phyloP scores from a whole-genome alignment of 345 rosid species.

The Corymbia maculata region DNA sequence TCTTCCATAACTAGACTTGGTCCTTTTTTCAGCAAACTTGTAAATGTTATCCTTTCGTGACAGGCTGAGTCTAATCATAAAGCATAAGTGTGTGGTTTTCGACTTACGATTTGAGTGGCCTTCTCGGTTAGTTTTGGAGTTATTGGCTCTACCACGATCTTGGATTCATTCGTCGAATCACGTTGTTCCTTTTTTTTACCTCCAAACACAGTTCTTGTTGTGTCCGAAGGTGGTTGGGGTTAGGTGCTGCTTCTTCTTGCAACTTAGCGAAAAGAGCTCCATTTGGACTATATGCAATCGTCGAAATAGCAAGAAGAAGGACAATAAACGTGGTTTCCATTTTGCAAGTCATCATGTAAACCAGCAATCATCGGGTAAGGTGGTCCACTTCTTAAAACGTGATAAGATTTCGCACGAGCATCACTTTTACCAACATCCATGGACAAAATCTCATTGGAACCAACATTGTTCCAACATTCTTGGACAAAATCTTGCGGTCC shows the following conservation, averaged over 20 bases:
- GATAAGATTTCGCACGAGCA: background rate
- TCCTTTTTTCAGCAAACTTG: background rate
- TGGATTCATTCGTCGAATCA: background rate
- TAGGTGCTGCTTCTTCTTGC: background rate
- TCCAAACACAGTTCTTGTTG: background rate
- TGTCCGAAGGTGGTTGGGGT: fast-evolving
- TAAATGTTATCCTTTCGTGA: background rate
- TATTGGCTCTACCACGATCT: background rate
- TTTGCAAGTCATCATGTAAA: background rate
- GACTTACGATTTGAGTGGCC: background rate
- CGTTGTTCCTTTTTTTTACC: fast-evolving
- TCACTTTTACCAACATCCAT: background rate
- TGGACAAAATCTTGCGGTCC: background rate
- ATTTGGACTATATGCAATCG: background rate
- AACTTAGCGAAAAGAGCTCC: background rate
- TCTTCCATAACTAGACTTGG: background rate
- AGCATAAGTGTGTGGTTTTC: background rate
- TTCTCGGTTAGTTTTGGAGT: background rate
- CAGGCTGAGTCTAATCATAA: background rate
- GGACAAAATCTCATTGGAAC: background rate
- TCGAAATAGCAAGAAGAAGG: background rate
- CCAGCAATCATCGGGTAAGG: background rate
- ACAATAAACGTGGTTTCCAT: background rate
- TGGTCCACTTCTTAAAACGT: background rate
- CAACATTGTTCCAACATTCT: background rate